phyloP scores from a whole-genome alignment of 2,329 filamentous ascomycete species.

The Bipolaris gigantea region DNA sequence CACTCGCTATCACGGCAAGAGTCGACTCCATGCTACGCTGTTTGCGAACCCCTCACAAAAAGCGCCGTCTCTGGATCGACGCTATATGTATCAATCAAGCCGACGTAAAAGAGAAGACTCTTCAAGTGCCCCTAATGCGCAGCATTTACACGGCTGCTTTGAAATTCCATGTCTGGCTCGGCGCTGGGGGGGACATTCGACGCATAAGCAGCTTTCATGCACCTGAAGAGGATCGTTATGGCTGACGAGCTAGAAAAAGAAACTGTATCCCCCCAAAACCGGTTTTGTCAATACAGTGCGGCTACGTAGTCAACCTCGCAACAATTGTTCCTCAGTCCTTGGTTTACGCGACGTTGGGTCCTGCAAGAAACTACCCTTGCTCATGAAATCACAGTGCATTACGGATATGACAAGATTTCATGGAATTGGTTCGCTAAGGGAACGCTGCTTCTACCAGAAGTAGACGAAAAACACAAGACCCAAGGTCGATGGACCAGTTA shows the following conservation, averaged over 20 bases:
- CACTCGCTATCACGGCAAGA: background rate
- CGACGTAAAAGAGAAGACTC: background rate
- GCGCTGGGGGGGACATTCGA: background rate
- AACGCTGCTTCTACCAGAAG: background rate
- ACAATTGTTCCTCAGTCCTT: background rate
- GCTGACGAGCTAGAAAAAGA: background rate
- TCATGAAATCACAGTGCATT: background rate
- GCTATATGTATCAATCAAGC: background rate
- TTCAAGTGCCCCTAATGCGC: background rate
- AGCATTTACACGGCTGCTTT: background rate
- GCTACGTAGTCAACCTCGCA: background rate
- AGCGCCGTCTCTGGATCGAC: background rate
- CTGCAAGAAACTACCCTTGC: background rate
- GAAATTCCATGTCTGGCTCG: background rate
- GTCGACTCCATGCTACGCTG: background rate
- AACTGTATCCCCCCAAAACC: background rate
- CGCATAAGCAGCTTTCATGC: background rate
- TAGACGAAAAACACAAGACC: background rate
- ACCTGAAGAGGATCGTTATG: background rate
- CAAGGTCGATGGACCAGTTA: background rate
- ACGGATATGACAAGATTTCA: background rate
- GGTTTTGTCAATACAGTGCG: background rate
- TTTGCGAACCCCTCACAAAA: background rate
- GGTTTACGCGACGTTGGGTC: background rate
- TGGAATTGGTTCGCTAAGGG: background rate